Base-by-base conservation (phyloP, 495 filamentous ascomycete genomes). In the Podospora tetraspora region DNA sequence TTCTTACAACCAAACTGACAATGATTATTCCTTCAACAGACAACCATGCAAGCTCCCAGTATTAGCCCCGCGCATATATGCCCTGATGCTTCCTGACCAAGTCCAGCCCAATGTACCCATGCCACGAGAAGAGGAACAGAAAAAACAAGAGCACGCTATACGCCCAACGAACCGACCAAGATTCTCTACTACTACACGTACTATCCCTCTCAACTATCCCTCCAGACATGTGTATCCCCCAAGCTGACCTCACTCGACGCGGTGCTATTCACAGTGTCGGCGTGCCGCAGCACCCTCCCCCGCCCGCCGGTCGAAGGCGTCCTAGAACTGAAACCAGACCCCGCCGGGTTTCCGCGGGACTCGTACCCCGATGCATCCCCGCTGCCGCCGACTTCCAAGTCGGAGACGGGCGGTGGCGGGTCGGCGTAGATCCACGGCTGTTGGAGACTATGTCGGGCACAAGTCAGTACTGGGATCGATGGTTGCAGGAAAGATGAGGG, bases 141-240 rank as follows among this genome's bases (percentile, higher is more conserved):
- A n/a, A n/a, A 52, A 52, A 4, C 43, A 52, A 52, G 43, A 52
- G 19, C 43, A 52, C 43, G 43, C 43, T 52, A 19, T 52, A 52
- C 19, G 43, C 43, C 43, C 43, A 52, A 52, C 43, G 13, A 4
- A 43, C 37, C 13, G 29, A 30, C n/a, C n/a, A n/a, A n/a, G n/a
- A n/a, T n/a, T n/a, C n/a, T n/a, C n/a, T n/a, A n/a, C n/a, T n/a
- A n/a, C n/a, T n/a, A n/a, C n/a, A n/a, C n/a, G n/a, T n/a, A n/a
- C n/a, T n/a, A n/a, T n/a, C n/a, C n/a, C n/a, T n/a, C 25, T 67
- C 63, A 65, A 23, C 59, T n/a, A 21, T 70, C 68, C 58, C 70
- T 70, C 70, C 84, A 87, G 22, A 87, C 76, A 70, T 85, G 83
- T 57, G 84, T 86, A 77, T 87, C 84, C 56, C 84, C 84, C 21